phyloP scores from a whole-genome alignment of 108 stramenopile species.

The Nannochloropsis granulata region DNA sequence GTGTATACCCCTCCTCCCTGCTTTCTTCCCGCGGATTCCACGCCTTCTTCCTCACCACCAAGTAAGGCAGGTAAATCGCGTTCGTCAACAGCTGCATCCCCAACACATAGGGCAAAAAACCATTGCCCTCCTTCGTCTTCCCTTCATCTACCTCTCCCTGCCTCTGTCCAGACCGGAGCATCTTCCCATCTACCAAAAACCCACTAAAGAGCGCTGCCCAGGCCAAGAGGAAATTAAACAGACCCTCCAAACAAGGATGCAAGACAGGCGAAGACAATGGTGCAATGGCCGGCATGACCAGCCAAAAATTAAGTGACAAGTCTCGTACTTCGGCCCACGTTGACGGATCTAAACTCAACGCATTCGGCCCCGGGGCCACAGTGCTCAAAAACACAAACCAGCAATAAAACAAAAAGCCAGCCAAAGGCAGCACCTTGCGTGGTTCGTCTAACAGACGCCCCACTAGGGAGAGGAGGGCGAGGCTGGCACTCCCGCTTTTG shows the following conservation, averaged over 20 bases:
- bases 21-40: background rate
- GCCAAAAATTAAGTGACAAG: slow-evolving; percentile 61
- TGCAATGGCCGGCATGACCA: slow-evolving; percentile 53
- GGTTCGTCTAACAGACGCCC: slow-evolving; percentile 52
- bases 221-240: slow-evolving; percentile 67
- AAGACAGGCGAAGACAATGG: slow-evolving; percentile 33
- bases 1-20: background rate
- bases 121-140: slow-evolving; percentile 43
- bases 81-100: slow-evolving; percentile 78
- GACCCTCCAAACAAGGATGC: slow-evolving; percentile 63
- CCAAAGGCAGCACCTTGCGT: slow-evolving; percentile 44
- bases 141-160: slow-evolving; percentile 31
- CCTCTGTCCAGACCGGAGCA: background rate
- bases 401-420: slow-evolving; percentile 48
- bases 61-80: slow-evolving; percentile 61
- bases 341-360: slow-evolving; percentile 46
- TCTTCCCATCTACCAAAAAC: slow-evolving; percentile 61
- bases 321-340: slow-evolving; percentile 70
- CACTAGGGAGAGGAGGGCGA: slow-evolving; percentile 30
- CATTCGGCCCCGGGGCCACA: slow-evolving; percentile 53
- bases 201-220: slow-evolving; percentile 73
- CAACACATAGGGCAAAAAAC: slow-evolving; percentile 27
- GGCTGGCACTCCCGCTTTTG: slow-evolving; percentile 40
- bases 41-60: slow-evolving; percentile 49
- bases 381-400: slow-evolving; percentile 59